Evolutionary conservation across 441 rosid genomes (phyloP).

Genomic region (Croton laevigatus): DNA sequence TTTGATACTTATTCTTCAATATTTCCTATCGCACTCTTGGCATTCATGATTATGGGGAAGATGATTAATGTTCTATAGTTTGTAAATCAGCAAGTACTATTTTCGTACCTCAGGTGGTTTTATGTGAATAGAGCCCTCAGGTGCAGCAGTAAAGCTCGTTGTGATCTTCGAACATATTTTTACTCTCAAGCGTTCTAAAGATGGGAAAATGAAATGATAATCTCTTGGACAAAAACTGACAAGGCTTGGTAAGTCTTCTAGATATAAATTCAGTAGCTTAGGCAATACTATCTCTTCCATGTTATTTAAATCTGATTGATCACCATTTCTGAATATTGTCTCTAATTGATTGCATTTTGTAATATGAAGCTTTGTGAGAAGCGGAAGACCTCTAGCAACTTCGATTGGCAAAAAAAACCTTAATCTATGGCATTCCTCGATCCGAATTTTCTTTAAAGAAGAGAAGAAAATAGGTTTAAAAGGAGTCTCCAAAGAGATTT

Average conservation of each 20-base stretch:
- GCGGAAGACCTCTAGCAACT: background rate
- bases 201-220: background rate
- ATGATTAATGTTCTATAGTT: no score
- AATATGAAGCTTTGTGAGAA: background rate
- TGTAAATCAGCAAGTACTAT: background rate
- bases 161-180: constrained; percentile 1
- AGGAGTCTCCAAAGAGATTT: background rate
- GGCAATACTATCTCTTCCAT: constrained; percentile 17
- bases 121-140: background rate
- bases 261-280: background rate
- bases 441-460: background rate
- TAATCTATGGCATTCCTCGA: background rate
- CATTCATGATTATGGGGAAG: no score
- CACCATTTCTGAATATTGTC: background rate
- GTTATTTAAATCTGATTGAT: background rate
- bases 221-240: background rate
- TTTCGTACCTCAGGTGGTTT: background rate
- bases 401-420: background rate
- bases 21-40: no score
- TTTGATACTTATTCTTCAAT: no score
- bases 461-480: background rate
- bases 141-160: background rate
- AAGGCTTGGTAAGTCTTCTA: background rate
- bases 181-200: background rate
- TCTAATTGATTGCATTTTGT: background rate